phyloP scores from a whole-genome alignment of 2,329 filamentous ascomycete genomes.

The Xylaria sp. region DNA sequence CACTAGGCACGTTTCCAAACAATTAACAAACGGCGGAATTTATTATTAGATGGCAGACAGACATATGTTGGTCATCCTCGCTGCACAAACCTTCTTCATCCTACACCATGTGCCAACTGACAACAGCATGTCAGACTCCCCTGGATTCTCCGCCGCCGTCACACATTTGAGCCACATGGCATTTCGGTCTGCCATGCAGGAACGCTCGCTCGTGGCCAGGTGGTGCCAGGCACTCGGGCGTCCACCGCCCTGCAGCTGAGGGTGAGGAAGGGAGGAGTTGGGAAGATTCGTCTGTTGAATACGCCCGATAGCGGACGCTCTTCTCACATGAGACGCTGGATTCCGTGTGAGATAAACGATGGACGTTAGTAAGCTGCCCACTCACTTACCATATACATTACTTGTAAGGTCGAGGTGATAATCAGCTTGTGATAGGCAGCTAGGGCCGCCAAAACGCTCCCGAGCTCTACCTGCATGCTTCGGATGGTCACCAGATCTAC shows the following conservation, averaged over 20 bases:
- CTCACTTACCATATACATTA: not conserved
- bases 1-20: constrained; percentile 14
- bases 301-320: constrained; percentile 5
- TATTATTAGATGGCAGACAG: constrained; percentile 28
- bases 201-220: constrained; percentile 26
- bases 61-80: constrained; percentile 1
- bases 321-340: not conserved
- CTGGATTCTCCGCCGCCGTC: constrained; percentile 29
- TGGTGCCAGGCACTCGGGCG: constrained; percentile 30
- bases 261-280: not conserved
- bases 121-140: constrained; percentile 18
- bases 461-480: constrained; percentile 5
- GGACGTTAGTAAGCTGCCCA: not conserved
- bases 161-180: constrained; percentile 38
- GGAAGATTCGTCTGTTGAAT: not conserved
- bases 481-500: constrained; percentile 19
- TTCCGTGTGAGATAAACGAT: not conserved
- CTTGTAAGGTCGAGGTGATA: not conserved
- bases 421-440: not conserved
- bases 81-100: constrained; percentile 12
- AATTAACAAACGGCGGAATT: constrained; percentile 6
- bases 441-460: constrained; percentile 9
- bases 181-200: constrained; percentile 36
- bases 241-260: constrained; percentile 16
- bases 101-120: not conserved